These are phyloP conservation scores for Excoecaria cochinchinensis DNA, from an alignment of 345 rosid genomes.

Conservation along the genomic window DNA sequence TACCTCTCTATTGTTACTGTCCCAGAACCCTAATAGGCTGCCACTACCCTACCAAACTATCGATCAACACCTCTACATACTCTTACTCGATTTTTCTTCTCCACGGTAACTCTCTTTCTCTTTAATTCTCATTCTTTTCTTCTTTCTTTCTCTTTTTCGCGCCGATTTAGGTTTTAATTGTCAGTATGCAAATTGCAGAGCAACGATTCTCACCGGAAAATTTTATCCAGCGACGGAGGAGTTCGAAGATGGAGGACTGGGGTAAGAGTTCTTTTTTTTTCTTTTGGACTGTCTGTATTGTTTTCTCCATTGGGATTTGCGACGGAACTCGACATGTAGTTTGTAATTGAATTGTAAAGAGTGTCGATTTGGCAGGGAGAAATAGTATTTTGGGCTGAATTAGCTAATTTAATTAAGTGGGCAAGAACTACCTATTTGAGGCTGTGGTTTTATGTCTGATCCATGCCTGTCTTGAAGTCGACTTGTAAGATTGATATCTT, in stretches of 20 bases:
- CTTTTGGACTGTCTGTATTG: neutral
- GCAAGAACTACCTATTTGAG: neutral
- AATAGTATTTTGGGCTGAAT: neutral
- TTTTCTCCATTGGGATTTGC: neutral
- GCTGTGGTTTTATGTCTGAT: neutral
- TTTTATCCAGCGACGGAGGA: neutral
- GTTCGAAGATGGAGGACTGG: slow-evolving; percentile 18
- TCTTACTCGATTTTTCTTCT: neutral
- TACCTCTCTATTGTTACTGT: neutral
- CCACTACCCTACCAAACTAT: neutral
- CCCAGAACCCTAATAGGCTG: neutral
- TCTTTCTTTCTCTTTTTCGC: neutral
- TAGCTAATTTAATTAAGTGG: neutral
- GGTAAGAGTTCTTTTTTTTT: slow-evolving; percentile 1
- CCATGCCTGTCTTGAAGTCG: neutral
- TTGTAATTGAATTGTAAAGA: neutral
- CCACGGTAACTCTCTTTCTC: neutral
- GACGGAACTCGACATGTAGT: neutral
- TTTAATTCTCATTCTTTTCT: neutral
- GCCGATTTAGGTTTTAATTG: neutral
- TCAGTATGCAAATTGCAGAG: neutral
- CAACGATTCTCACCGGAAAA: neutral
- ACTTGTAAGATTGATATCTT: neutral
- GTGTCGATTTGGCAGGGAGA: neutral
- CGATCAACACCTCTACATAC: neutral